Conservation (phyloP, 441 rosid species). For the Jatropha multifida region DNA sequence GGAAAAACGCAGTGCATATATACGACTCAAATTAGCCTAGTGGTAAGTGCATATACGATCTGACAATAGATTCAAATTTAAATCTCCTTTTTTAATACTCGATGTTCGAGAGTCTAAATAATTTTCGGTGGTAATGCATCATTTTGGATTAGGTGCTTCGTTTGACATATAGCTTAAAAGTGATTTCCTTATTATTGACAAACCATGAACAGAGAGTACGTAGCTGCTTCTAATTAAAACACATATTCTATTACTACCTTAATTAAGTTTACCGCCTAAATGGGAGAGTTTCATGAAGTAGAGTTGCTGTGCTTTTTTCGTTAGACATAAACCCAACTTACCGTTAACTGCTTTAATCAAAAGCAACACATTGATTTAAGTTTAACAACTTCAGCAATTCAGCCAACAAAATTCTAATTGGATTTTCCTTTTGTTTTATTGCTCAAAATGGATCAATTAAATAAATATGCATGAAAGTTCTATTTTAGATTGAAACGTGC, state of each 20-base stretch:
- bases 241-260: not conserved
- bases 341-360: not conserved
- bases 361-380: not conserved
- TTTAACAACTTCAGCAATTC: not conserved
- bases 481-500: too few relatives aligned
- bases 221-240: not conserved
- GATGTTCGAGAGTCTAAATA: too few relatives aligned
- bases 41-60: too few relatives aligned
- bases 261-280: too few relatives aligned
- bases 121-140: too few relatives aligned
- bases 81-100: too few relatives aligned
- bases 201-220: not conserved
- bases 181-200: not conserved
- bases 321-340: not conserved
- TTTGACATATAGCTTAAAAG: not conserved
- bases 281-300: not conserved
- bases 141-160: too few relatives aligned
- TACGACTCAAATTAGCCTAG: too few relatives aligned
- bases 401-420: not conserved
- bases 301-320: not conserved
- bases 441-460: not conserved
- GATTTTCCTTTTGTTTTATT: not conserved
- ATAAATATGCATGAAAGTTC: not conserved
- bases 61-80: too few relatives aligned
- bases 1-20: too few relatives aligned